Conservation (phyloP, 1,284 basidiomycete species). For the Thelephora terrestris region DNA sequence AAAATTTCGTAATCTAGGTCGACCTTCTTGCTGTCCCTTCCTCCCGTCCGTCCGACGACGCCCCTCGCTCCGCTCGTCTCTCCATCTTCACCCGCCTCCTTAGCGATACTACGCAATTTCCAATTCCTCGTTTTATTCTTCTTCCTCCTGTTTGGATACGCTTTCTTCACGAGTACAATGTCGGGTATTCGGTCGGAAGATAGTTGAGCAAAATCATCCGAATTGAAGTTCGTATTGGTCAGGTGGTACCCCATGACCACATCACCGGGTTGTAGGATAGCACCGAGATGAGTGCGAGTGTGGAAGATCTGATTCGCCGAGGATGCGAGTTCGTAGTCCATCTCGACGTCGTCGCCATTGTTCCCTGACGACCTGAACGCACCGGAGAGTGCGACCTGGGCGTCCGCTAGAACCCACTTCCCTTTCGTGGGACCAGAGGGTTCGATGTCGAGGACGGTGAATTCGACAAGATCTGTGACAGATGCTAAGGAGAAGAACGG, state of each 20-base stretch:
- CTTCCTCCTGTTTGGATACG: conserved; percentile 91
- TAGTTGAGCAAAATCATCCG: conserved; percentile 73
- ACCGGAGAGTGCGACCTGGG: conserved; percentile 83
- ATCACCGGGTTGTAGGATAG: conserved; percentile 92
- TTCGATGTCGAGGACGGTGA: conserved; percentile 92
- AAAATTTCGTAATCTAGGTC: conserved; percentile 97
- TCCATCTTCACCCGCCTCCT: conserved; percentile 81
- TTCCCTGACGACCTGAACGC: conserved; percentile 51
- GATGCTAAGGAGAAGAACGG: conserved; percentile 82
- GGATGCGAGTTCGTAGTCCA: conserved; percentile 48
- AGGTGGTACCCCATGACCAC: conserved; percentile 88
- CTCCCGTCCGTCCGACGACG: conserved; percentile 83
- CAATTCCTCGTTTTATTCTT: conserved; percentile 81
- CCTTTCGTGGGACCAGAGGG: conserved; percentile 62
- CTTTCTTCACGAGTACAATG: conserved; percentile 90
- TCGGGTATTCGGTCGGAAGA: conserved; percentile 76
- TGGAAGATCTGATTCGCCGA: conserved; percentile 79
- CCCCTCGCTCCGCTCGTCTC: conserved; percentile 69
- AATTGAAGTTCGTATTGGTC: conserved; percentile 89
- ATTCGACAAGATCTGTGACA: conserved; percentile 85
- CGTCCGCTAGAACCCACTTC: conserved; percentile 84
- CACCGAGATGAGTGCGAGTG: conserved; percentile 93
- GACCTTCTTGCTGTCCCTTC: conserved; percentile 87
- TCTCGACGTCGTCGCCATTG: conserved; percentile 35
- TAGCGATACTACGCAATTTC: conserved; percentile 90